phyloP scores from a whole-genome alignment of 2,329 filamentous ascomycete genomes.

The Rasamsonia emersonii region DNA sequence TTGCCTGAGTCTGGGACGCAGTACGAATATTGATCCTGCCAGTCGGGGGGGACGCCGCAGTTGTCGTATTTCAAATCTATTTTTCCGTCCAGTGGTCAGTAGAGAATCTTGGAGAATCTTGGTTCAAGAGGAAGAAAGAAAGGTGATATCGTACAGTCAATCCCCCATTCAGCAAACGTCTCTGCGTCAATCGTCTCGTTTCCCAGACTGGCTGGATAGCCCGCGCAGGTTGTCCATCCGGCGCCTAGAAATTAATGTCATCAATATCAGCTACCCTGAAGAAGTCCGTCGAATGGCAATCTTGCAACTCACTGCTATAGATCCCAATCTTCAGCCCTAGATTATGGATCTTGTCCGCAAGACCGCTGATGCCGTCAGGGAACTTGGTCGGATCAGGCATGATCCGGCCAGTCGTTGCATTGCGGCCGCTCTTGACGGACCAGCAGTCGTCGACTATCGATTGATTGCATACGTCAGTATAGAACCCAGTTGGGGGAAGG shows the following conservation, averaged over 20 bases:
- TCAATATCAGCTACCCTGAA: neutral
- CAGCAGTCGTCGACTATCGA: slow-evolving; percentile 52
- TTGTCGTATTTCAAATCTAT: slow-evolving; percentile 52
- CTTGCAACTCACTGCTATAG: slow-evolving; percentile 33
- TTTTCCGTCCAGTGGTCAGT: slow-evolving; percentile 1
- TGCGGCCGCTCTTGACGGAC: slow-evolving; percentile 37
- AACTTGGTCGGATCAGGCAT: slow-evolving; percentile 45
- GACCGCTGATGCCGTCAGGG: slow-evolving; percentile 48
- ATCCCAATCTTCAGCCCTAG: slow-evolving; percentile 56
- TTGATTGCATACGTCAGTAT: neutral
- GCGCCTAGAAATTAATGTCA: slow-evolving; percentile 14
- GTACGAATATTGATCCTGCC: slow-evolving; percentile 29
- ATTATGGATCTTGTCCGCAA: slow-evolving; percentile 47
- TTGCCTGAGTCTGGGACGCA: slow-evolving; percentile 33
- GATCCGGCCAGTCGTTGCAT: slow-evolving; percentile 37
- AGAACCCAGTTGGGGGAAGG: neutral
- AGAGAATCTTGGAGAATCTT: neutral
- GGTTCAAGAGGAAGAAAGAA: neutral
- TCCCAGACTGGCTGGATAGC: slow-evolving; percentile 49
- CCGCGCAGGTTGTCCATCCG: slow-evolving; percentile 42
- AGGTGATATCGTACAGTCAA: slow-evolving; percentile 38
- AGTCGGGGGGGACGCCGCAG: slow-evolving; percentile 36
- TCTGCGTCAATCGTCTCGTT: slow-evolving; percentile 51
- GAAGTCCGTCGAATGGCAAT: slow-evolving; percentile 2
- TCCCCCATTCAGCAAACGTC: slow-evolving; percentile 50